Conservation (phyloP, 1,139 yeast species). For the Cylindricascospora bacillispora region DNA sequence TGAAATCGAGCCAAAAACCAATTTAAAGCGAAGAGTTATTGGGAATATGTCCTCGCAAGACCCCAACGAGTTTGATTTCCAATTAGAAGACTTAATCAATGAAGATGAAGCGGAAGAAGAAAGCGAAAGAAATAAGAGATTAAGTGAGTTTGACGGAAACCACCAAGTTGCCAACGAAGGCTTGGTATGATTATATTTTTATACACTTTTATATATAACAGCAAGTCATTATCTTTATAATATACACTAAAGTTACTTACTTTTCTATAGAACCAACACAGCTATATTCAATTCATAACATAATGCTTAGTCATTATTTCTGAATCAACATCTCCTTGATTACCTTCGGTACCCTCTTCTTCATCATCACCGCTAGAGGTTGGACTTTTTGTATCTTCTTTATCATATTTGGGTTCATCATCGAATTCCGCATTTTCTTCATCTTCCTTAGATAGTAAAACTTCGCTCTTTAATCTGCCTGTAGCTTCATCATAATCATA, state of each 20-base stretch:
- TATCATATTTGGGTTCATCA: slow-evolving; percentile 1
- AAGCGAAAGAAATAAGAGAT: slow-evolving; percentile 10
- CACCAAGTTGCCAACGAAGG: slow-evolving; percentile 11
- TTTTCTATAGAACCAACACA: no score
- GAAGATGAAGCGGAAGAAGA: slow-evolving; percentile 21
- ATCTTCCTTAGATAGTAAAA: no score
- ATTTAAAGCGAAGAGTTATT: slow-evolving; percentile 22
- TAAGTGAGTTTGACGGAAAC: slow-evolving; percentile 12
- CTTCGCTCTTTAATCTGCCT: no score
- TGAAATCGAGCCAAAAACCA: slow-evolving; percentile 18
- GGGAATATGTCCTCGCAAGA: slow-evolving; percentile 18
- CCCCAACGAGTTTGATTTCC: slow-evolving; percentile 25
- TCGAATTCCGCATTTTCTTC: background rate
- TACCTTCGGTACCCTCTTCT: no score
- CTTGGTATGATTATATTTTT: slow-evolving; percentile 13
- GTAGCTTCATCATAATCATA: slow-evolving; percentile 35
- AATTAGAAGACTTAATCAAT: slow-evolving; percentile 23
- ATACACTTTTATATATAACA: no score
- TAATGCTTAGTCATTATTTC: background rate
- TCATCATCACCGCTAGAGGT: slow-evolving; percentile 1
- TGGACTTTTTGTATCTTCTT: background rate
- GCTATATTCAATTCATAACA: no score
- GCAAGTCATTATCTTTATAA: no score
- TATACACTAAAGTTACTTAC: background rate
- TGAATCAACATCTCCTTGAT: no score